Conservation (phyloP, 176 grass and related monocot species). For the Rhynchospora tenuis region DNA sequence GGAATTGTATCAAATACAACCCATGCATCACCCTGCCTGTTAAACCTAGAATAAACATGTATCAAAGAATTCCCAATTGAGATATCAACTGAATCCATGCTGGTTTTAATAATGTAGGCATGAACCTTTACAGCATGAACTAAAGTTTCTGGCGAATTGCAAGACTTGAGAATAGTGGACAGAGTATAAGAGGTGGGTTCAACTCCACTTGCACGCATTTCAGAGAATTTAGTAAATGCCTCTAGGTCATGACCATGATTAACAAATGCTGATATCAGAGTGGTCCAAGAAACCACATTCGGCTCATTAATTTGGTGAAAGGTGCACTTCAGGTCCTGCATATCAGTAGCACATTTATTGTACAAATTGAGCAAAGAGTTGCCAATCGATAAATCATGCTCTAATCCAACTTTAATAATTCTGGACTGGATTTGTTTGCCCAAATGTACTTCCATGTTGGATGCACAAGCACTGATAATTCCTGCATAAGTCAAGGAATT, state of each 20-base stretch:
- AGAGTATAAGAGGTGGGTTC: slow-evolving; percentile 70
- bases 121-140: slow-evolving; percentile 47
- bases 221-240: slow-evolving; percentile 29
- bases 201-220: slow-evolving; percentile 51
- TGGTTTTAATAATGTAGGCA: slow-evolving; percentile 61
- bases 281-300: slow-evolving; percentile 71
- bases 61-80: slow-evolving; percentile 61
- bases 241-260: slow-evolving; percentile 35
- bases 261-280: slow-evolving; percentile 40
- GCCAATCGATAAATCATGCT: slow-evolving; percentile 42
- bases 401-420: slow-evolving; percentile 41
- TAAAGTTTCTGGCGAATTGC: slow-evolving; percentile 26
- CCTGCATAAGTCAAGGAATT: slow-evolving; percentile 65
- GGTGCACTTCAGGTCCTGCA: slow-evolving; percentile 20
- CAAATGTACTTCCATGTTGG: slow-evolving; percentile 11
- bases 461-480: slow-evolving; percentile 42
- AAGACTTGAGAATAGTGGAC: slow-evolving; percentile 61
- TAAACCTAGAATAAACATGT: slow-evolving; percentile 66
- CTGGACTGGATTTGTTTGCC: slow-evolving; percentile 55
- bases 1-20: slow-evolving; percentile 45
- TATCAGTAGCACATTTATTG: slow-evolving; percentile 39
- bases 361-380: slow-evolving; percentile 66
- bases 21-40: slow-evolving; percentile 45
- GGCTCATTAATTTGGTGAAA: slow-evolving; percentile 34
- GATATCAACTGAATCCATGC: slow-evolving; percentile 40